Evolutionary conservation across 2,329 filamentous ascomycete genomes (phyloP), one percentile per base, ranked within the genome.

Genomic region (Fusarium domesticum): DNA sequence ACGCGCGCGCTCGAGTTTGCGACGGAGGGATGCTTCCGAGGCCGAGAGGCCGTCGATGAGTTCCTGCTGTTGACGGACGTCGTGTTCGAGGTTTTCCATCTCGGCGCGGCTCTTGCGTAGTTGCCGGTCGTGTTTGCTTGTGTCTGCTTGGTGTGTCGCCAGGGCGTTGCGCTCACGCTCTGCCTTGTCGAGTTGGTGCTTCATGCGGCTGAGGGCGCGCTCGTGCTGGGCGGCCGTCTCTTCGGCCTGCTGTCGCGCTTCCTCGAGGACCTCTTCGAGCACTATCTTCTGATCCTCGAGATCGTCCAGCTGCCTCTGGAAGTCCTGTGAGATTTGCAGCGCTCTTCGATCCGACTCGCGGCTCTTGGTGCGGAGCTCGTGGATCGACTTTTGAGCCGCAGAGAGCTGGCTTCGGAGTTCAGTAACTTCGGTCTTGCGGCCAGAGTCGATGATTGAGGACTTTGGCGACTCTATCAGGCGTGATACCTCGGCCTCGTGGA

Each of bases 1-100:
- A 18, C 85, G 83, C 4, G 80, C 79, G 39, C 84, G 78, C 45
- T 87, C 81, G 16, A 95, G 75, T 55, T 91, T 88, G 42, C 74
- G 71, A 8, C 81, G 76, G 14, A 88, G 73, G 8, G 80, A 72
- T 16, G 72, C 70, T 57, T 87, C 81, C n/a, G 77, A 75, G 12
- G 69, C 69, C 25, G 72, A 67, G 19, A 83, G 71, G 23, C 72
- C 66, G 32, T 79, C 77, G 37, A 91, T 78, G 12, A 81, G 76
- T 43, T 80, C 74, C 43, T 89, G 83, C 49, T 86, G 83, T 59
- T 87, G 81, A 6, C 77, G 74, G 19, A 93, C 75, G 59, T 87
- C 83, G 45, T 87, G 75, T 54, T 88, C 83, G n/a, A 93, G 73
- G 25, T 83, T 78, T 63, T 88, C 81, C 33, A 77, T 71, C 58